Conservation (phyloP, 2,329 filamentous ascomycete species). For the Aspergillus alliaceus region DNA sequence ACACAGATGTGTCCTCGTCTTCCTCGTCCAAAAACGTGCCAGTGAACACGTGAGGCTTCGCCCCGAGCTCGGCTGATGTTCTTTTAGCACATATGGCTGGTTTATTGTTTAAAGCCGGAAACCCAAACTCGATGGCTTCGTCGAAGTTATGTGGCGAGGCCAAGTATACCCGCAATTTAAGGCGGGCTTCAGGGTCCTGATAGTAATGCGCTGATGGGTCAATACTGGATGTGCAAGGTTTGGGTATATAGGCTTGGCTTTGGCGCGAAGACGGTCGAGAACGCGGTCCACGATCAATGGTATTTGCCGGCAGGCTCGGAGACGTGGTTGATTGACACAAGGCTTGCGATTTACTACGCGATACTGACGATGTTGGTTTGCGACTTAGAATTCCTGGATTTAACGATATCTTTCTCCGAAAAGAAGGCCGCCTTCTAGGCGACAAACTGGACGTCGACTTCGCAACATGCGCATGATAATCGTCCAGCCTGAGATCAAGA, state of each 20-base stretch:
- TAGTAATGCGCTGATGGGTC: conserved; percentile 80
- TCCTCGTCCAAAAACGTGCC: conserved; percentile 55
- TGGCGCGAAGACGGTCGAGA: conserved; percentile 43
- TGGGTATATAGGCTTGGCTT: conserved; percentile 58
- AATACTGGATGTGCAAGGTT: conserved; percentile 54
- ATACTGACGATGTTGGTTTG: conserved; percentile 37
- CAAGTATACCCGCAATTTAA: conserved; percentile 82
- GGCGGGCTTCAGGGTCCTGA: conserved; percentile 81
- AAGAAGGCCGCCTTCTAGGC: conserved; percentile 54
- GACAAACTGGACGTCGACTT: conserved; percentile 41
- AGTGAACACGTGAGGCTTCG: conserved; percentile 47
- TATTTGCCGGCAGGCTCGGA: conserved; percentile 26
- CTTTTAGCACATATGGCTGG: conserved; percentile 22
- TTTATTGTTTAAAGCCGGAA: conserved; percentile 57
- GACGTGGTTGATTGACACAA: conserved; percentile 47
- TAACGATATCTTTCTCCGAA: conserved; percentile 71
- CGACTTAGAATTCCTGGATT: conserved; percentile 64
- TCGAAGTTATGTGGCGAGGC: conserved; percentile 93
- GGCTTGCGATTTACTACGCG: conserved; percentile 34
- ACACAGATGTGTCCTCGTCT: conserved; percentile 46
- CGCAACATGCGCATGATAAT: conserved; percentile 66
- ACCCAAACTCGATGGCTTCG: conserved; percentile 91
- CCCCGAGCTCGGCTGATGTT: conserved; percentile 27
- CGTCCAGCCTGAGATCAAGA: conserved; percentile 68
- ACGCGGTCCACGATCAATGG: conserved; percentile 28